Evolutionary conservation across 371 early-diverging fungal genomes (phyloP).

Genomic region (Dentiscutata heterogama): DNA sequence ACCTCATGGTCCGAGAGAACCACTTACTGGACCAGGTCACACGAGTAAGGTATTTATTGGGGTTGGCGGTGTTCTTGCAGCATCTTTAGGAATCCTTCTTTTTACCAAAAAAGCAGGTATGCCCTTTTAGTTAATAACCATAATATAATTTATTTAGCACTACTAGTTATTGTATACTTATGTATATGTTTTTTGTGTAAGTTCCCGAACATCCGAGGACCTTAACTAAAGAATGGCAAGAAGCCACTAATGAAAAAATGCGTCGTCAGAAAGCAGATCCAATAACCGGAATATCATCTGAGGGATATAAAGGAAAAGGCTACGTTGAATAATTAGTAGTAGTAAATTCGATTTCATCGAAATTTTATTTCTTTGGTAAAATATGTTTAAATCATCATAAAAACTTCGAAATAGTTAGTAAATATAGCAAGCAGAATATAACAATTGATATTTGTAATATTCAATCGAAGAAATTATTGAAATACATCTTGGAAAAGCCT

Average conservation of each 20-base stretch:
- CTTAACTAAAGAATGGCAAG: constrained; percentile 93
- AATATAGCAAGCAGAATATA: too few species aligned
- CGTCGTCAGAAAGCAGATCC: constrained; percentile 92
- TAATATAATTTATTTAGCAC: background rate
- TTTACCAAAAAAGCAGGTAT: constrained; percentile 78
- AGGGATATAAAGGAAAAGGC: constrained; percentile 79
- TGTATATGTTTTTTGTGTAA: background rate
- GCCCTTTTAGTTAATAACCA: constrained; percentile 48
- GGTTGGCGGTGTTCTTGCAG: constrained; percentile 67
- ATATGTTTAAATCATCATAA: too few species aligned
- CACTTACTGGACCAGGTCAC: constrained; percentile 78
- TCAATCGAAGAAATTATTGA: too few species aligned
- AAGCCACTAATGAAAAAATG: constrained; percentile 86
- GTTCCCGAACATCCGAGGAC: constrained; percentile 77
- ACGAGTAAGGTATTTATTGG: constrained; percentile 79
- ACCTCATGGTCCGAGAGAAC: constrained; percentile 91
- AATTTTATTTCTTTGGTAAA: too few species aligned
- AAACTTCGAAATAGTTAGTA: too few species aligned
- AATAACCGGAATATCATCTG: constrained; percentile 87
- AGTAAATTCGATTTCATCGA: too few species aligned
- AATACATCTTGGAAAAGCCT: too few species aligned
- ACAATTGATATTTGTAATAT: too few species aligned
- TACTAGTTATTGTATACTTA: background rate
- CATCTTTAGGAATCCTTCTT: constrained; percentile 72
- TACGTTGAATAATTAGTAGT: background rate